Evolutionary conservation across 768 basidiomycete genomes (phyloP).

Genomic region (Gautieria morchelliformis): DNA sequence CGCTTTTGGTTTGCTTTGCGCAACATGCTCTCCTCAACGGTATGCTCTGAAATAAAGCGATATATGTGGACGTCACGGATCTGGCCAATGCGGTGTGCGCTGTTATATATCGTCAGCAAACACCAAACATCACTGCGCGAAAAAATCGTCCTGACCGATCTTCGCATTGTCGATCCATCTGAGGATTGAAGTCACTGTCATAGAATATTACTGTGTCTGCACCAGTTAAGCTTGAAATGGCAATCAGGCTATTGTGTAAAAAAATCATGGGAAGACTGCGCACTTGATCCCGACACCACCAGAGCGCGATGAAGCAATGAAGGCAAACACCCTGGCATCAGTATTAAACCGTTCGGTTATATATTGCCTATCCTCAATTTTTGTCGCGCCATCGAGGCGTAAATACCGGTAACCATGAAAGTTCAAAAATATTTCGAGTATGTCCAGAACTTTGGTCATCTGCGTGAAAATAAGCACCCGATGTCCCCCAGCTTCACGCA

Average conservation of each 20-base stretch:
- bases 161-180: conserved; percentile 96
- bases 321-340: conserved; percentile 72
- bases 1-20: conserved; percentile 98
- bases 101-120: conserved; percentile 17
- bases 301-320: conserved; percentile 76
- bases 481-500: conserved; percentile 81
- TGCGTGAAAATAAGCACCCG: conserved; percentile 93
- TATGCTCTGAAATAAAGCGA: conserved; percentile 81
- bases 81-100: conserved; percentile 97
- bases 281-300: conserved; percentile 94
- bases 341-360: conserved; percentile 83
- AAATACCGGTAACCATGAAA: conserved; percentile 91
- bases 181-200: conserved; percentile 94
- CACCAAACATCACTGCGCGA: not conserved
- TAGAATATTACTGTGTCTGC: conserved; percentile 97
- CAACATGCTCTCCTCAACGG: conserved; percentile 94
- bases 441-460: conserved; percentile 91
- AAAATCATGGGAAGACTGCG: conserved; percentile 17
- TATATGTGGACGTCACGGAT: conserved; percentile 95
- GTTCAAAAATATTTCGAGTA: conserved; percentile 87
- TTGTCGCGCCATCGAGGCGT: conserved; percentile 90
- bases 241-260: not conserved
- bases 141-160: conserved; percentile 49
- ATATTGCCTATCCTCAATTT: conserved; percentile 88
- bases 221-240: conserved; percentile 51